Percentiles rank a stretch among this genome's conserved stretches.
phyloP scores from a whole-genome alignment of 768 basidiomycete genomes.

The Rhizopogon rudus region DNA sequence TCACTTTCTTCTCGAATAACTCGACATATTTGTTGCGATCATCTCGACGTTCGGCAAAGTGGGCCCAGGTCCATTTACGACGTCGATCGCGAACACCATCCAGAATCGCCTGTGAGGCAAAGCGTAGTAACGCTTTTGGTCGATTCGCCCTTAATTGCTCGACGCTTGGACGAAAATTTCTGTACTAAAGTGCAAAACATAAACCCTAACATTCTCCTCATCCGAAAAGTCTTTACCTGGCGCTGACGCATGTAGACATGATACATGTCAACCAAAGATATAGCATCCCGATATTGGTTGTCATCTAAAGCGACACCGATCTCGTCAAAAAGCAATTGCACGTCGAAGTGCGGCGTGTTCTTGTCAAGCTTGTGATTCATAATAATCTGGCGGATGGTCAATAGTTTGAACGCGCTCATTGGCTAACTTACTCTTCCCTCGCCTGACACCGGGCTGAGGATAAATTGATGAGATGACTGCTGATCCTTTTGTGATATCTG shows the following conservation, averaged over 20 bases:
- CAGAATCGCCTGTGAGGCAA: slow-evolving; percentile 76
- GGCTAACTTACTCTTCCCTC: slow-evolving; percentile 70
- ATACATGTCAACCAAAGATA: slow-evolving; percentile 93
- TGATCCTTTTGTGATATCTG: slow-evolving; percentile 50
- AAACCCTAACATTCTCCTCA: slow-evolving; percentile 1
- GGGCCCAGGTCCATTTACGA: slow-evolving; percentile 87
- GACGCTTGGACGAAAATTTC: slow-evolving; percentile 69
- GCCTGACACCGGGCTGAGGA: slow-evolving; percentile 92
- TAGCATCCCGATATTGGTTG: slow-evolving; percentile 89
- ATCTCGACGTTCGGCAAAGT: slow-evolving; percentile 84
- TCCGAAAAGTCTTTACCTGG: slow-evolving; percentile 44
- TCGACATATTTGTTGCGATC: slow-evolving; percentile 82
- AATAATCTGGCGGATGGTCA: slow-evolving; percentile 47
- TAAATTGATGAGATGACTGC: slow-evolving; percentile 70
- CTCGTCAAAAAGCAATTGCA: slow-evolving; percentile 85
- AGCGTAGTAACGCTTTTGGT: slow-evolving; percentile 66
- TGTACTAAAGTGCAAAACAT: slow-evolving; percentile 46
- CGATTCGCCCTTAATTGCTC: slow-evolving; percentile 53
- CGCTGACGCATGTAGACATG: slow-evolving; percentile 87
- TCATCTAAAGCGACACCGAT: slow-evolving; percentile 90
- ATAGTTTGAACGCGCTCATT: neutral
- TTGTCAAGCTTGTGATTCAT: slow-evolving; percentile 77
- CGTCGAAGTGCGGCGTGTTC: slow-evolving; percentile 79
- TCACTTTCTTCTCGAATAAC: slow-evolving; percentile 73
- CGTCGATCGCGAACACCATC: slow-evolving; percentile 80